Evolutionary conservation across 371 early-diverging fungal genomes (phyloP), one percentile per base, ranked within the genome.

Genomic region (Haplosporangium sp.): DNA sequence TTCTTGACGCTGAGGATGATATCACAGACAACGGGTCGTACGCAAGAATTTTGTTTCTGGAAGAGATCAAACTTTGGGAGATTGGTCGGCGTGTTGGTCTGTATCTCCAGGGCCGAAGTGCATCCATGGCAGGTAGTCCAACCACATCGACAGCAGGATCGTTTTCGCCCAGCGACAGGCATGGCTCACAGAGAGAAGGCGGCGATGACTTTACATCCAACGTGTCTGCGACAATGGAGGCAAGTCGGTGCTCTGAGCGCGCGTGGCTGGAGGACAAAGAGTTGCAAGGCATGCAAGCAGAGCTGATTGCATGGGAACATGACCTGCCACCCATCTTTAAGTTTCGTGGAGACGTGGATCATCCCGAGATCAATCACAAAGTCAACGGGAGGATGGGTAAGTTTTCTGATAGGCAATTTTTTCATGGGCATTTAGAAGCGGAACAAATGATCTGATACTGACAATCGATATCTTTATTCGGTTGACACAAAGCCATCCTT

Each of bases 351-450:
- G 71, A 76, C 21, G 63, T 67, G n/a, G 68, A 71, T 20, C 42
- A 45, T 5, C 59, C 55, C 14, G 77, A 64, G 8, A 51, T 77
- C 51, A 71, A 77, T 52, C 77, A 77, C 56, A 70, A 71, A 45
- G 57, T 77, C 61, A 77, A 77, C 36, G 77, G 77, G 42, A 70
- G 56, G 57, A 37, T 77, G 18, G 57, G 77, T 77, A 77, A 20
- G 60, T 29, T 9, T 43, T 6, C 38, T 21, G 13, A 1, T 58
- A n/a, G n/a, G n/a, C n/a, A n/a, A n/a, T n/a, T n/a, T n/a, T n/a
- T n/a, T n/a, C n/a, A n/a, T n/a, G n/a, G n/a, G n/a, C n/a, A n/a
- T 18, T 41, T 45, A 14, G 6, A 21, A 38, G 20, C 18, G n/a
- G n/a, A n/a, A n/a, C n/a, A n/a, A n/a, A n/a, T n/a, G 7, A 23